Percentiles rank a stretch among this genome's conserved stretches.
phyloP scores from a whole-genome alignment of 2,329 filamentous ascomycete species.

The Chalaropsis thielavioides region DNA sequence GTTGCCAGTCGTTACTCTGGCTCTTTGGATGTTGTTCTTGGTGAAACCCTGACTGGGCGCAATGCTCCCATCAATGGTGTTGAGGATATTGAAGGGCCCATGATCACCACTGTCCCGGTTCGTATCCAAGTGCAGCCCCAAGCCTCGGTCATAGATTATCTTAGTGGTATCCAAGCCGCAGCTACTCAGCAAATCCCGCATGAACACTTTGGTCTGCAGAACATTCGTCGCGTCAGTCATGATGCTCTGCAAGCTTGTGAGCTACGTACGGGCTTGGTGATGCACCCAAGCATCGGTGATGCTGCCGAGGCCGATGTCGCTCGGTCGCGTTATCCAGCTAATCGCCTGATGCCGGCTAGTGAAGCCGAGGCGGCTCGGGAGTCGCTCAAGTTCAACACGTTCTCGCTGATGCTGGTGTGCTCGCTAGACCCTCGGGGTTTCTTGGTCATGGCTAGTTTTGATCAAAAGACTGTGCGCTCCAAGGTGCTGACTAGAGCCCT shows the following conservation, averaged over 20 bases:
- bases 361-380: constrained; percentile 44
- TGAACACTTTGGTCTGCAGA: constrained; percentile 47
- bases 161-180: constrained; percentile 42
- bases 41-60: constrained; percentile 44
- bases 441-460: constrained; percentile 48
- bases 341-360: constrained; percentile 39
- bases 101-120: constrained; percentile 46
- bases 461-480: constrained; percentile 42
- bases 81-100: constrained; percentile 44
- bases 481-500: constrained; percentile 39
- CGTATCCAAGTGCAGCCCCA: constrained; percentile 33
- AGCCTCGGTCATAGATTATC: constrained; percentile 33
- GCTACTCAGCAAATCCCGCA: constrained; percentile 45
- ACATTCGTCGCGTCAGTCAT: constrained; percentile 42
- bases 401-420: constrained; percentile 52
- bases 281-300: constrained; percentile 31
- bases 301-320: constrained; percentile 19
- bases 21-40: constrained; percentile 40
- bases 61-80: constrained; percentile 34
- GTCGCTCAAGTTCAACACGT: constrained; percentile 44
- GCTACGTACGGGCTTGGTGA: constrained; percentile 39
- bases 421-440: constrained; percentile 42
- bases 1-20: constrained; percentile 39
- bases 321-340: constrained; percentile 28
- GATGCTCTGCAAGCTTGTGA: constrained; percentile 43